A percentile compares a stretch with the other conserved stretches of the same genome.
These are phyloP conservation scores for Polychytrium aggregatum DNA, from an alignment of 192 early-diverging fungal species.

Conservation along the genomic window DNA sequence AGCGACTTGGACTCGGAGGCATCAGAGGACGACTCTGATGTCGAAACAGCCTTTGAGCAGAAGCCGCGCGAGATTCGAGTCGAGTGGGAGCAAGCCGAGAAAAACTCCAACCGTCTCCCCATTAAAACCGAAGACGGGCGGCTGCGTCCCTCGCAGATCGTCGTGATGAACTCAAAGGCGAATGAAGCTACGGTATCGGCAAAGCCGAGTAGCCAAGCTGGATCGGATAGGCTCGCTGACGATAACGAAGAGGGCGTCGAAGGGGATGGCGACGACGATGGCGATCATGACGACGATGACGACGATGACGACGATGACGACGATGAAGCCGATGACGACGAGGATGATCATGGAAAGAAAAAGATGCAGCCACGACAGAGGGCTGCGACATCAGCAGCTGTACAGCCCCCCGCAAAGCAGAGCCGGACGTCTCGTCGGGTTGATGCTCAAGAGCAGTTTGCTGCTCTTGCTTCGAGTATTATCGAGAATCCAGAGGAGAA, in stretches of 20 bases:
- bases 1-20: conserved; percentile 18
- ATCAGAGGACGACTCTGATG: conserved; percentile 30
- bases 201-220: too few relatives aligned
- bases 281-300: background rate
- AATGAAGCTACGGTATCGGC: too few relatives aligned
- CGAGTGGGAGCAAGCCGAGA: conserved; percentile 45
- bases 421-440: conserved; percentile 10
- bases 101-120: conserved; percentile 53
- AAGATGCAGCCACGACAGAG: too few relatives aligned
- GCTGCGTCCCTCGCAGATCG: conserved; percentile 26
- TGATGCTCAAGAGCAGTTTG: conserved; percentile 59
- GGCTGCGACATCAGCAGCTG: too few relatives aligned
- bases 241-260: conserved; percentile 5
- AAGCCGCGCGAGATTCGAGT: conserved; percentile 36
- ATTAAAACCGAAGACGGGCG: conserved; percentile 57
- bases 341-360: too few relatives aligned
- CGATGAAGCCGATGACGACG: conserved; percentile 8
- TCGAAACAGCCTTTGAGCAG: conserved; percentile 55
- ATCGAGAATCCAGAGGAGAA: conserved; percentile 76
- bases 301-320: too few relatives aligned
- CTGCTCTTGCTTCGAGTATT: conserved; percentile 60
- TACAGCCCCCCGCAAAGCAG: conserved; percentile 4
- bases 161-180: too few relatives aligned
- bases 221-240: too few relatives aligned
- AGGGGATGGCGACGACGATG: conserved; percentile 11